These are phyloP conservation scores for Axilococcus clingmanii DNA, from an alignment of 139 green algal species.

Conservation along the genomic window DNA sequence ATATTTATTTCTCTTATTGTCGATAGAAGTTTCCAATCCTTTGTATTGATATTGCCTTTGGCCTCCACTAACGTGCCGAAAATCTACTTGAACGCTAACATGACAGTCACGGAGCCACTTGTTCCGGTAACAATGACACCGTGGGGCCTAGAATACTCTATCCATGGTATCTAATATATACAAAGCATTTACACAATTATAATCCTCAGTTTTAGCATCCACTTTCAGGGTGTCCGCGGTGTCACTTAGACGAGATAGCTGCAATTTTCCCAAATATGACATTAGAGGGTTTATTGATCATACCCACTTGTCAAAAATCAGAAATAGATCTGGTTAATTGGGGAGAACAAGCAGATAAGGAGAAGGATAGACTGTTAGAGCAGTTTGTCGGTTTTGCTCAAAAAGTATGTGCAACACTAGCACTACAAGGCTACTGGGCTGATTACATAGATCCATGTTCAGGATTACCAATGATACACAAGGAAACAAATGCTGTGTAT, in stretches of 20 bases:
- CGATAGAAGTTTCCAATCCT: no score
- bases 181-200: background rate
- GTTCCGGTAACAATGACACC: conserved; percentile 27
- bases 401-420: conserved; percentile 52
- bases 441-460: conserved; percentile 98
- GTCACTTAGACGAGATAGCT: conserved; percentile 33
- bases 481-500: conserved; percentile 52
- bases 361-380: conserved; percentile 82
- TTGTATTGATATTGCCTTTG: no score
- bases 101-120: background rate
- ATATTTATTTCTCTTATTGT: no score
- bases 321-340: conserved; percentile 69
- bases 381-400: conserved; percentile 87
- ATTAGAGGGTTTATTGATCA: conserved; percentile 31
- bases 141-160: conserved; percentile 59
- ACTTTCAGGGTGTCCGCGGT: conserved; percentile 32
- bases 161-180: conserved; percentile 43
- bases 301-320: conserved; percentile 79
- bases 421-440: conserved; percentile 63
- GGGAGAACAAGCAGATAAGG: conserved; percentile 65
- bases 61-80: no score
- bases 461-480: conserved; percentile 84
- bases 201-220: background rate
- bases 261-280: conserved; percentile 33
- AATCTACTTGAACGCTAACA: background rate